A percentile compares a stretch with the other conserved stretches of the same genome.
These are phyloP conservation scores for Rhypophila decipiens DNA, from an alignment of 495 filamentous ascomycete species.

Conservation along the genomic window DNA sequence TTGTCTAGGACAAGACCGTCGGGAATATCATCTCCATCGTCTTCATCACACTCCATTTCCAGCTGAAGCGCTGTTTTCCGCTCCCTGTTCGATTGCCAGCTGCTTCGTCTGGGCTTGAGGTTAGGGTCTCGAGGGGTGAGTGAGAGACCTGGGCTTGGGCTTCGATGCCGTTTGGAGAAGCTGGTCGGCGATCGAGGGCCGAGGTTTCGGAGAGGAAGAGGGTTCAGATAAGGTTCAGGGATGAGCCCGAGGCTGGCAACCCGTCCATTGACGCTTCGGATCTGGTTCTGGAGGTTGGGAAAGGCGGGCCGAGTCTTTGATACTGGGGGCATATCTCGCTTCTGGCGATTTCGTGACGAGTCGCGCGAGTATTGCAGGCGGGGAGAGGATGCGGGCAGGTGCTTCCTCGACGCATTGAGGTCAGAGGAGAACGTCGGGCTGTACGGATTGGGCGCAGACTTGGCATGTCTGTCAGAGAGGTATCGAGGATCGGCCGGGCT, in stretches of 20 bases:
- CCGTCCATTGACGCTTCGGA: slow-evolving; percentile 25
- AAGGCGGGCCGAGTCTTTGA: slow-evolving; percentile 17
- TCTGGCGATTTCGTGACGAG: slow-evolving; percentile 15
- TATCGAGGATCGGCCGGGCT: slow-evolving; percentile 26
- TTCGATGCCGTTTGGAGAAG: slow-evolving; percentile 25
- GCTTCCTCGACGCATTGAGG: slow-evolving; percentile 30
- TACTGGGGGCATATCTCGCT: slow-evolving; percentile 14
- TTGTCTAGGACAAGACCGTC: slow-evolving; percentile 90
- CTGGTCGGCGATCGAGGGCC: slow-evolving; percentile 28
- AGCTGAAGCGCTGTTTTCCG: slow-evolving; percentile 73
- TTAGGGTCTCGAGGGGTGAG: slow-evolving; percentile 37
- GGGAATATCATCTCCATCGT: slow-evolving; percentile 81
- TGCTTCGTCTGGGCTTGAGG: slow-evolving; percentile 47
- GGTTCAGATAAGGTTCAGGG: slow-evolving; percentile 24
- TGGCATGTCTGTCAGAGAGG: slow-evolving; percentile 40
- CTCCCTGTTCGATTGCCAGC: slow-evolving; percentile 63
- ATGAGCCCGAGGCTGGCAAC: slow-evolving; percentile 23
- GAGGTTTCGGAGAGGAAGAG: slow-evolving; percentile 29
- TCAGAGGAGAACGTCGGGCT: slow-evolving; percentile 37
- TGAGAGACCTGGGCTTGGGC: slow-evolving; percentile 35
- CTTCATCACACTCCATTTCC: slow-evolving; percentile 82
- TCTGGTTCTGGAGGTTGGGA: slow-evolving; percentile 22
- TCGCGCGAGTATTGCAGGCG: slow-evolving; percentile 25
- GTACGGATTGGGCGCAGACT: slow-evolving; percentile 35
- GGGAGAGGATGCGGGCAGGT: slow-evolving; percentile 22